A percentile compares a stretch with the other conserved stretches of the same genome.
These are phyloP conservation scores for Lodderomyces parapsilosis DNA, from an alignment of 1,139 yeast species.

Conservation along the genomic window DNA sequence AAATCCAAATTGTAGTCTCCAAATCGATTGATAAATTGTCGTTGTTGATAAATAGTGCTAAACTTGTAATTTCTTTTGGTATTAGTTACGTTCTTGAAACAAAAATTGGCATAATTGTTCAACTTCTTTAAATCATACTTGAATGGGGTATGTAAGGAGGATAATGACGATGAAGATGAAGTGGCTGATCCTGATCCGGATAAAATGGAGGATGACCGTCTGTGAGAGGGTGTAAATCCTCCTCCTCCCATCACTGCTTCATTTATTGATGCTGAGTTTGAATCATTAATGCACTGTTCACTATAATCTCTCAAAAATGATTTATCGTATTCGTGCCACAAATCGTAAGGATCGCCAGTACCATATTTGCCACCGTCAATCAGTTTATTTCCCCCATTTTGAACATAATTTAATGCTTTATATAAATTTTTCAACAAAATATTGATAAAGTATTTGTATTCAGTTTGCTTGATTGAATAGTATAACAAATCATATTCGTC, in stretches of 20 bases:
- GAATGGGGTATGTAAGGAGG: constrained; percentile 5
- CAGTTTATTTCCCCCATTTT: constrained; percentile 25
- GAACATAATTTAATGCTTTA: constrained; percentile 39
- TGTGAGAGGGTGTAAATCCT: not conserved
- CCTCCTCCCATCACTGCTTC: not conserved
- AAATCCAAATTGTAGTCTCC: constrained; percentile 43
- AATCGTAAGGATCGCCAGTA: constrained; percentile 29
- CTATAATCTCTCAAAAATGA: constrained; percentile 11
- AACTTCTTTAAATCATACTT: constrained; percentile 18
- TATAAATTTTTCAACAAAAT: constrained; percentile 44
- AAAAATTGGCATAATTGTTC: constrained; percentile 32
- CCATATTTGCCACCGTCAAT: constrained; percentile 27
- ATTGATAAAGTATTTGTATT: constrained; percentile 42
- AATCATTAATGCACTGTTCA: constrained; percentile 1
- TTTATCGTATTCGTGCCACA: constrained; percentile 26
- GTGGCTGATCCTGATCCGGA: constrained; percentile 4
- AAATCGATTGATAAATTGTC: constrained; percentile 46
- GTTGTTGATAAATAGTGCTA: constrained; percentile 45
- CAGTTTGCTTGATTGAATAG: constrained; percentile 42
- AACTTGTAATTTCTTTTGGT: constrained; percentile 42
- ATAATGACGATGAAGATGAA: constrained; percentile 5
- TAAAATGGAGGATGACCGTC: not conserved
- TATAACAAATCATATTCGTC: constrained; percentile 45
- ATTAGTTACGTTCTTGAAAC: constrained; percentile 34
- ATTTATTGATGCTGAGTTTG: not conserved